Percentiles rank a stretch among this genome's conserved stretches.
phyloP scores from a whole-genome alignment of 495 filamentous ascomycete species.

The Aspergillus indologenus region DNA sequence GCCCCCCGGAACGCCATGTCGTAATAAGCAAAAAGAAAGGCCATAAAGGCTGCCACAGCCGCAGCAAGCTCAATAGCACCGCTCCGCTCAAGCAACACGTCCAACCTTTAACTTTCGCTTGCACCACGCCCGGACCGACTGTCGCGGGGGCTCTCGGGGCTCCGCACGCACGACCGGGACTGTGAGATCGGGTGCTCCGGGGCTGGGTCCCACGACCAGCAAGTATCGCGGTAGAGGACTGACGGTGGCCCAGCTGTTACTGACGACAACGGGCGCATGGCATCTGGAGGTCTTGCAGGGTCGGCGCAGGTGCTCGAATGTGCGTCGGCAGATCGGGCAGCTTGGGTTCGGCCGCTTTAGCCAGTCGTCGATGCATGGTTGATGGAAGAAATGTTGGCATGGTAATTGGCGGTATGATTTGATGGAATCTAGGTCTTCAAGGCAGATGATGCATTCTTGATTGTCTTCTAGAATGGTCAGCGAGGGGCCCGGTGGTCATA shows the following conservation, averaged over 20 bases:
- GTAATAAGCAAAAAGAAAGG: no score
- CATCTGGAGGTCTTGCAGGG: background rate
- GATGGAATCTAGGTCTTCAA: background rate
- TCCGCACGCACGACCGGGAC: background rate
- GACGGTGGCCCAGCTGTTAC: background rate
- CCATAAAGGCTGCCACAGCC: no score
- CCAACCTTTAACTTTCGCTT: background rate
- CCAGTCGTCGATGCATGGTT: constrained; percentile 2
- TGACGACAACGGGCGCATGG: background rate
- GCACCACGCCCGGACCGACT: background rate
- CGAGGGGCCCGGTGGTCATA: no score
- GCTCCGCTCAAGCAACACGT: background rate
- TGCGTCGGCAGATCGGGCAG: constrained; percentile 2
- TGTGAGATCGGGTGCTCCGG: background rate
- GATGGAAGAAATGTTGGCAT: background rate
- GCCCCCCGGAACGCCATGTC: no score
- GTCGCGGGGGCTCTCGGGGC: background rate
- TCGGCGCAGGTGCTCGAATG: background rate
- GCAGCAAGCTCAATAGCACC: no score
- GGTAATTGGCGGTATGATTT: background rate
- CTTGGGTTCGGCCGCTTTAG: background rate
- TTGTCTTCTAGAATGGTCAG: background rate
- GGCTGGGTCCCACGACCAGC: background rate
- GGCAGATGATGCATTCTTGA: background rate
- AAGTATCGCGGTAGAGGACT: background rate